These are phyloP conservation scores for Carex arenaria DNA, from an alignment of 202 grass and related monocot genomes.

Conservation along the genomic window DNA sequence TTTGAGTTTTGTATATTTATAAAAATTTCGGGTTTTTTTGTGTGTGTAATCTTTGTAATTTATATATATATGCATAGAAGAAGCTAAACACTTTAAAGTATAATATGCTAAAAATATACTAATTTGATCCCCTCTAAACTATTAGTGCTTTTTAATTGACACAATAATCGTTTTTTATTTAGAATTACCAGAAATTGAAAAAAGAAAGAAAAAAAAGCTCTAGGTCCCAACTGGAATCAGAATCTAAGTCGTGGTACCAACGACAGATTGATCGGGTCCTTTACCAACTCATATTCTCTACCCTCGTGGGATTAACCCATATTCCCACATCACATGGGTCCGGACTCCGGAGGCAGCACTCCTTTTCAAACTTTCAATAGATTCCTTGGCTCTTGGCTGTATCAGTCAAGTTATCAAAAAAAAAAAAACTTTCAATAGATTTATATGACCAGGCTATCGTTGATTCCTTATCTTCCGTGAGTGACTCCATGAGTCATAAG, in stretches of 20 bases:
- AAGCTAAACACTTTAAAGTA: too few relatives aligned
- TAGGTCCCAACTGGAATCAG: not conserved
- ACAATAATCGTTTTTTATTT: not conserved
- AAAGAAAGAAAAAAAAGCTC: not conserved
- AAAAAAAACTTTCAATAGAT: not conserved
- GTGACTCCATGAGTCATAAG: not conserved
- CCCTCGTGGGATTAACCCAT: not conserved
- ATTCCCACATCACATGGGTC: not conserved
- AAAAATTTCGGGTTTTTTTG: too few relatives aligned
- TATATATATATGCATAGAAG: too few relatives aligned
- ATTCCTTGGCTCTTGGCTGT: too few relatives aligned
- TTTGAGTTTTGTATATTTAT: too few relatives aligned
- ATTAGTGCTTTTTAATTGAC: not conserved
- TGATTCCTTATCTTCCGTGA: not conserved
- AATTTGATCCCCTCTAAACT: too few relatives aligned
- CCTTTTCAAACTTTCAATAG: too few relatives aligned
- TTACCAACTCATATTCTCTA: conserved; percentile 23
- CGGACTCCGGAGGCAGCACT: not conserved
- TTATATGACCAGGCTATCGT: not conserved
- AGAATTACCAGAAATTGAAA: not conserved
- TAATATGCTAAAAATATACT: too few relatives aligned
- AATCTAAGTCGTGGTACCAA: not conserved
- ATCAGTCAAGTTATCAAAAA: too few relatives aligned
- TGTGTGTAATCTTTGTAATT: too few relatives aligned
- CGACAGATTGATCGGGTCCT: not conserved